Evolutionary conservation across 2,329 filamentous ascomycete species (phyloP).

Genomic region (Sporothrix phasma): DNA sequence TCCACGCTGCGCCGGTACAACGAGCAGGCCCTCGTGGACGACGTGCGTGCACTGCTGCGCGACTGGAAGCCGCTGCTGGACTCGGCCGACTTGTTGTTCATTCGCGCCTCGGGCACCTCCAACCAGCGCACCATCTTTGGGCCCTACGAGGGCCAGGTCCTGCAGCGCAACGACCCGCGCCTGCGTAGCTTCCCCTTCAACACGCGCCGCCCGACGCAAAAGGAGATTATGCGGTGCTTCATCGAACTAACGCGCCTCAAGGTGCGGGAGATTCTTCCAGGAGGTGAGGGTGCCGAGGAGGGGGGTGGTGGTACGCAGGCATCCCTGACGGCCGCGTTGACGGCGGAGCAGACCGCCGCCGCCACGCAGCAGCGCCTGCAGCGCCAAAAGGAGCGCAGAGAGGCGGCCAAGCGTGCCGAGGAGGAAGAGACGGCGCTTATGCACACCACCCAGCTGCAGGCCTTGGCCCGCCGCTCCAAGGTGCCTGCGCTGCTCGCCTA

Average conservation of each 20-base stretch:
- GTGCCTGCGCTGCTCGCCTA: constrained; percentile 80
- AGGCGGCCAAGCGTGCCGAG: constrained; percentile 59
- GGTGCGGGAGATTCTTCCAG: constrained; percentile 65
- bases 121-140: constrained; percentile 85
- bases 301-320: constrained; percentile 25
- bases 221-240: constrained; percentile 88
- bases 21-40: constrained; percentile 79
- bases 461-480: constrained; percentile 80
- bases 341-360: constrained; percentile 28
- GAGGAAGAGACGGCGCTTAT: constrained; percentile 74
- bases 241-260: constrained; percentile 90
- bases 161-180: constrained; percentile 67
- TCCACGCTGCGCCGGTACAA: constrained; percentile 86
- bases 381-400: constrained; percentile 25
- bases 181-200: constrained; percentile 87
- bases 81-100: constrained; percentile 72
- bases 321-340: constrained; percentile 18
- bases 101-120: constrained; percentile 77
- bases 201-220: constrained; percentile 83
- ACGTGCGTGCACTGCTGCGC: constrained; percentile 67
- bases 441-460: constrained; percentile 82
- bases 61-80: constrained; percentile 86
- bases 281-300: constrained; percentile 26
- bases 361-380: constrained; percentile 25
- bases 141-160: constrained; percentile 78